These are phyloP conservation scores for Hericium erinaceus DNA, from an alignment of 768 basidiomycete species.

Conservation along the genomic window DNA sequence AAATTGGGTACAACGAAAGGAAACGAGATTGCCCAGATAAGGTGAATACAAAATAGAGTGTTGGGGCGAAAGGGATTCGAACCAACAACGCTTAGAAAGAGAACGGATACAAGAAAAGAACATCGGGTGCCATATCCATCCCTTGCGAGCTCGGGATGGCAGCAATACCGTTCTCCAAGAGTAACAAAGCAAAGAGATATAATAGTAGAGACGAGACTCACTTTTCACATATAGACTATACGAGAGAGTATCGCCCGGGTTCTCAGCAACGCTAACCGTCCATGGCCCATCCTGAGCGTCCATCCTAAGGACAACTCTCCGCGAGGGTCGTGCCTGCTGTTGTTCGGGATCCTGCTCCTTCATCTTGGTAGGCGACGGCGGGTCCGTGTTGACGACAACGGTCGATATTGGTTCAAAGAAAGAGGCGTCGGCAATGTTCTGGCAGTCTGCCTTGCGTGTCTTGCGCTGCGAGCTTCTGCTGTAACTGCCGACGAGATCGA, in stretches of 20 bases:
- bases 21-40: not conserved
- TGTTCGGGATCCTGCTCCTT: constrained; percentile 13
- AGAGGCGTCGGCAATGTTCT: constrained; percentile 30
- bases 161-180: not conserved
- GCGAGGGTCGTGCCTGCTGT: constrained; percentile 19
- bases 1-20: not conserved
- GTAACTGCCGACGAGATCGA: constrained; percentile 34
- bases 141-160: not conserved
- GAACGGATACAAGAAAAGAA: constrained; percentile 9
- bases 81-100: constrained; percentile 1
- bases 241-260: constrained; percentile 59
- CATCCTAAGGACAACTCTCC: constrained; percentile 44
- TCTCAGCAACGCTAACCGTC: constrained; percentile 84
- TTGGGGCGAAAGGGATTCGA: not conserved
- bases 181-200: not conserved
- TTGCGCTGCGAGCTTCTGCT: constrained; percentile 23
- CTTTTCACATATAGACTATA: constrained; percentile 89
- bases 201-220: constrained; percentile 33
- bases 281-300: constrained; percentile 77
- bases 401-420: constrained; percentile 31
- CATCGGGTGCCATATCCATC: not conserved
- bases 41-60: constrained; percentile 7
- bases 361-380: constrained; percentile 15
- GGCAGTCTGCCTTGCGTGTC: constrained; percentile 7
- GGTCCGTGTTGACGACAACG: constrained; percentile 18